These are phyloP conservation scores for Didymella segeticola DNA, from an alignment of 2,329 filamentous ascomycete genomes.

Conservation along the genomic window DNA sequence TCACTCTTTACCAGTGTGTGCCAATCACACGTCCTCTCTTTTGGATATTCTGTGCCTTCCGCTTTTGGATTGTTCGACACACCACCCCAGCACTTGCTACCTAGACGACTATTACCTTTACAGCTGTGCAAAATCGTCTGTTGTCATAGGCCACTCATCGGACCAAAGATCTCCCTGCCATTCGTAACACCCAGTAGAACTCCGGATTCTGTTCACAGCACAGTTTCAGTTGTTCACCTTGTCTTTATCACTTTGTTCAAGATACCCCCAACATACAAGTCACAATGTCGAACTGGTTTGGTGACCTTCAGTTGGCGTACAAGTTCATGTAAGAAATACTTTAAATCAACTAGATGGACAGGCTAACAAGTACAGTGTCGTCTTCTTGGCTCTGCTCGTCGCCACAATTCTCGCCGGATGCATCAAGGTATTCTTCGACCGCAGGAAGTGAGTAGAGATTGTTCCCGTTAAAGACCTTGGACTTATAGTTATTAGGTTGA, in stretches of 20 bases:
- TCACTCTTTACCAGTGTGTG: conserved; percentile 38
- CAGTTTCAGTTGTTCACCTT: not conserved
- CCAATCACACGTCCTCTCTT: conserved; percentile 46
- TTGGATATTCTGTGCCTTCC: conserved; percentile 25
- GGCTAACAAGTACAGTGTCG: conserved; percentile 35
- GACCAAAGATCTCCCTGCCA: not conserved
- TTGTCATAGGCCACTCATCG: not conserved
- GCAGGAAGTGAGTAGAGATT: conserved; percentile 37
- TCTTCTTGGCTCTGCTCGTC: conserved; percentile 42
- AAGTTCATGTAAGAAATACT: conserved; percentile 43
- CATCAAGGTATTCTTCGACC: conserved; percentile 45
- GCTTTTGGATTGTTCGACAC: conserved; percentile 24
- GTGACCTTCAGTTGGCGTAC: conserved; percentile 45
- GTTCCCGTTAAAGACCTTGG: not conserved
- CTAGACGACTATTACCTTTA: not conserved
- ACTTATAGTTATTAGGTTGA: conserved; percentile 35
- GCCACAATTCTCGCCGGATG: conserved; percentile 42
- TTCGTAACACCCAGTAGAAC: not conserved
- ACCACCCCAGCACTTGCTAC: conserved; percentile 1
- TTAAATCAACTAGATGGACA: not conserved
- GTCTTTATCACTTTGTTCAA: not conserved
- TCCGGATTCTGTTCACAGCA: not conserved
- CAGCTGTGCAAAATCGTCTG: not conserved
- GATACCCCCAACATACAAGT: conserved; percentile 15
- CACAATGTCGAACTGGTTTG: conserved; percentile 45